Percentiles rank a stretch among this genome's conserved stretches.
Conservation (phyloP, 2,329 filamentous ascomycete genomes). For the Stachybotrys chlorohalonatus region DNA sequence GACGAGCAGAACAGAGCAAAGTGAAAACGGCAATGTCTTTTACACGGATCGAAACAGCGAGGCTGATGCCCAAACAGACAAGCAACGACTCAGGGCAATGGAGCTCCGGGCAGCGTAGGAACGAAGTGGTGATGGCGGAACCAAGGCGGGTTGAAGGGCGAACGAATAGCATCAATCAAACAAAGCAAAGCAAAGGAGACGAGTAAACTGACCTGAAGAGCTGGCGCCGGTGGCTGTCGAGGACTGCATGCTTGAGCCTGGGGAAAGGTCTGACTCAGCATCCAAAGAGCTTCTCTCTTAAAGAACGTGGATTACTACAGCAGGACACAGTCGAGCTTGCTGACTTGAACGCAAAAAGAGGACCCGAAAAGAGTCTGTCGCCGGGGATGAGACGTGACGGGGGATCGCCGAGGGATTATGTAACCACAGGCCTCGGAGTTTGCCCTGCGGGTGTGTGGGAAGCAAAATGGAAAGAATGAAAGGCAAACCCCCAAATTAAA, state of each 20-base stretch:
- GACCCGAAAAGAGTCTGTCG: not conserved
- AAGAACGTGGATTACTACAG: constrained; percentile 18
- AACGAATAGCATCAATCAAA: not conserved
- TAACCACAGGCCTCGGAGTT: not conserved
- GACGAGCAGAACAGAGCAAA: not conserved
- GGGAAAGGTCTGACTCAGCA: constrained; percentile 24
- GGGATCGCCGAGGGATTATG: constrained; percentile 3
- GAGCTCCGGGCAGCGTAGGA: not conserved
- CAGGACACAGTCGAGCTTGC: constrained; percentile 14
- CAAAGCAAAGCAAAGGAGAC: not conserved
- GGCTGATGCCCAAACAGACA: constrained; percentile 1
- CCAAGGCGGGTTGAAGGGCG: not conserved
- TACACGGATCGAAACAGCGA: not conserved
- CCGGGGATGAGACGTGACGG: constrained; percentile 9
- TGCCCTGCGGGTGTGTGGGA: not conserved
- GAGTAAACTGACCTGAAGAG: constrained; percentile 19
- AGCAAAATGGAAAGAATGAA: not conserved
- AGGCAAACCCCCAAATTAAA: too few species aligned
- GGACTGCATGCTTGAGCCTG: constrained; percentile 21
- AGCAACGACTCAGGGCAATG: constrained; percentile 5
- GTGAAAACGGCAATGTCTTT: not conserved
- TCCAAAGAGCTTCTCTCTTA: constrained; percentile 11
- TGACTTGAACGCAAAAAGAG: constrained; percentile 11
- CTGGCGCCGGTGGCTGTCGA: constrained; percentile 22
- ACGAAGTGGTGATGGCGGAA: too few species aligned